Evolutionary conservation across 139 green algal species (phyloP).

Genomic region (Limnomonas spitsbergensis): DNA sequence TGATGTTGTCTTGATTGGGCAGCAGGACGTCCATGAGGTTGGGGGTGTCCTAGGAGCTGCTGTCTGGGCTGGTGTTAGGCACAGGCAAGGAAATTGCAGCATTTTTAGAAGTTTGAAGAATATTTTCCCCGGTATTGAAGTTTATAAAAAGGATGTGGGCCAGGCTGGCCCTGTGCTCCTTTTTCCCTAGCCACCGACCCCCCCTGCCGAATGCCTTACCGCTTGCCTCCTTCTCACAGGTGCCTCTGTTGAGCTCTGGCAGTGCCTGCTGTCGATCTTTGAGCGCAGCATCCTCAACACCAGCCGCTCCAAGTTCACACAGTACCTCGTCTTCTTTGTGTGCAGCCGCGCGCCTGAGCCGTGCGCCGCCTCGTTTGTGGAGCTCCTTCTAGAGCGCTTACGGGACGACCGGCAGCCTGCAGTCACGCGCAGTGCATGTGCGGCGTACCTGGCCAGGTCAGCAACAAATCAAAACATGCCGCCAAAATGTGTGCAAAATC

Average conservation of each 20-base stretch:
- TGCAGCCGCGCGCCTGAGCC: constrained; percentile 30
- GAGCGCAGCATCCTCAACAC: constrained; percentile 73
- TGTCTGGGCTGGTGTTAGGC: too few relatives aligned
- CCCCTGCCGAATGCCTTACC: neutral
- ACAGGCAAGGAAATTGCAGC: too few relatives aligned
- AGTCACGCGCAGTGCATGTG: constrained; percentile 67
- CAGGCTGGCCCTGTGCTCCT: too few relatives aligned
- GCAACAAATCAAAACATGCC: constrained; percentile 32
- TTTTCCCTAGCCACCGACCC: too few relatives aligned
- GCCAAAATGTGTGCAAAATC: too few relatives aligned
- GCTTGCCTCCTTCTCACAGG: neutral
- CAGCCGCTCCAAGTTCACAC: constrained; percentile 88
- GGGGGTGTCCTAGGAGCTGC: too few relatives aligned
- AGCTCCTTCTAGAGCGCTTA: constrained; percentile 56
- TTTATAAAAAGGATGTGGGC: too few relatives aligned
- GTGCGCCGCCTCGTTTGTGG: constrained; percentile 51
- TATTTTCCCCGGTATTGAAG: too few relatives aligned
- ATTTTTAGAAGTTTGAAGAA: too few relatives aligned
- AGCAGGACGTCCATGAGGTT: too few relatives aligned
- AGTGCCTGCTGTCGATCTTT: constrained; percentile 66
- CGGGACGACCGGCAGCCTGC: constrained; percentile 47
- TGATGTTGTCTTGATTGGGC: too few relatives aligned
- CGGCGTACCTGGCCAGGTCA: constrained; percentile 76
- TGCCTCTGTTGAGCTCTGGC: constrained; percentile 40
- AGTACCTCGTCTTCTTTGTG: constrained; percentile 80